Base-by-base conservation (phyloP, 257 asterid species). In the Jaltomata sinuosa region DNA sequence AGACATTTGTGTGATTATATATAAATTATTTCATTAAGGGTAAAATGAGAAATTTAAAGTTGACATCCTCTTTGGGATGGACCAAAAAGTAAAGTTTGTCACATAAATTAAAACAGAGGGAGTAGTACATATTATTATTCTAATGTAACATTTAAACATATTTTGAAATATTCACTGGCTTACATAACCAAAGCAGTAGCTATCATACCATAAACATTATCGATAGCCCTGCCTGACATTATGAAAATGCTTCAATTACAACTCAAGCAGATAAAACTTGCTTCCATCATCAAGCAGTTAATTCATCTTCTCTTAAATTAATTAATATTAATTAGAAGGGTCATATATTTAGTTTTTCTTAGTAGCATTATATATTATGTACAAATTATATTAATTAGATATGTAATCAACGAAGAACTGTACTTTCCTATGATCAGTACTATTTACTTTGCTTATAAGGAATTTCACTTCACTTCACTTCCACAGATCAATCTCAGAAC, bases 401-500 rank as follows among this genome's bases (percentile, higher is more conserved):
- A 54, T 55, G 34, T 53, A 74, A 47, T 74, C 80, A 77, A 55
- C 53, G 31, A 29, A 47, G 67, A 65, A 79, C 47, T 40, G 32
- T 61, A 67, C 84, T 84, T 32, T 84, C 84, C 87, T 86, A 67
- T 77, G 52, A 40, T 55, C 32, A 45, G 32, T 71, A n/a, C n/a
- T n/a, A 52, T 38, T 22, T 82, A 82, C 68, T 32, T 67, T 40
- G 53, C 15, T 32, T 47, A 34, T 64, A 76, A 54, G 68, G 31
- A 19, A 45, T 54, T 16, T 57, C 31, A 57, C 29, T 65, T 72
- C 36, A 14, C 22, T 69, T 93, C 92, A 91, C 82, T 89, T 91
- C 94, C 93, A 87, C 82, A 88, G 57, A 82, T 91, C 91, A 84
- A 87, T 87, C 80, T 89, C 93, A 71, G 90, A 89, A 47, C 89